Percentiles rank a stretch among this genome's conserved stretches.
These are phyloP conservation scores for Ceratobasidium sp. DNA, from an alignment of 1,284 basidiomycete genomes.

Conservation along the genomic window DNA sequence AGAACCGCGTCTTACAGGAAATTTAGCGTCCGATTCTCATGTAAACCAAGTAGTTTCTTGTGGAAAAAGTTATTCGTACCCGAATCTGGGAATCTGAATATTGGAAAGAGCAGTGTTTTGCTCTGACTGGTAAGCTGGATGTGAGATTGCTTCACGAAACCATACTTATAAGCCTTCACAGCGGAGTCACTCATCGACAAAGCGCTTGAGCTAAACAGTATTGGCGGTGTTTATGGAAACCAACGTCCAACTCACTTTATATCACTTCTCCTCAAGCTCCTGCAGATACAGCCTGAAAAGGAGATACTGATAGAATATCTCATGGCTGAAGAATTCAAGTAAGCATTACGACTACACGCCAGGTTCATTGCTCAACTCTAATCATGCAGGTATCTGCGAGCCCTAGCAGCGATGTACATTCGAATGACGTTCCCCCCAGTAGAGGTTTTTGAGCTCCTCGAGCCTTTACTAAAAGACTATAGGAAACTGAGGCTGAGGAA, in stretches of 20 bases:
- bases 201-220: slow-evolving; percentile 79
- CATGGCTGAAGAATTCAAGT: slow-evolving; percentile 98
- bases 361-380: background rate
- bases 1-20: background rate
- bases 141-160: background rate
- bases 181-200: slow-evolving; percentile 94
- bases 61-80: slow-evolving; percentile 95
- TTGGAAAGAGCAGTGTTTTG: slow-evolving; percentile 98
- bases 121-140: slow-evolving; percentile 72
- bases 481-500: slow-evolving; percentile 85
- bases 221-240: slow-evolving; percentile 94
- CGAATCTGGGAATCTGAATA: slow-evolving; percentile 95
- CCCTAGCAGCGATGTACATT: slow-evolving; percentile 92
- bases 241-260: slow-evolving; percentile 92
- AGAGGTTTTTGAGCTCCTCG: slow-evolving; percentile 92
- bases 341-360: slow-evolving; percentile 49
- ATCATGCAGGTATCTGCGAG: slow-evolving; percentile 84
- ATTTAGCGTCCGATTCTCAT: slow-evolving; percentile 14
- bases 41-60: slow-evolving; percentile 84
- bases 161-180: slow-evolving; percentile 48
- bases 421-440: slow-evolving; percentile 90
- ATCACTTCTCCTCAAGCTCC: slow-evolving; percentile 88
- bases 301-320: slow-evolving; percentile 96
- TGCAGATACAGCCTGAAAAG: slow-evolving; percentile 97
- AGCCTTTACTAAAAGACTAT: slow-evolving; percentile 94